Evolutionary conservation across 768 basidiomycete genomes (phyloP), one percentile per base, ranked within the genome.

Genomic region (Tulasnella sp.): DNA sequence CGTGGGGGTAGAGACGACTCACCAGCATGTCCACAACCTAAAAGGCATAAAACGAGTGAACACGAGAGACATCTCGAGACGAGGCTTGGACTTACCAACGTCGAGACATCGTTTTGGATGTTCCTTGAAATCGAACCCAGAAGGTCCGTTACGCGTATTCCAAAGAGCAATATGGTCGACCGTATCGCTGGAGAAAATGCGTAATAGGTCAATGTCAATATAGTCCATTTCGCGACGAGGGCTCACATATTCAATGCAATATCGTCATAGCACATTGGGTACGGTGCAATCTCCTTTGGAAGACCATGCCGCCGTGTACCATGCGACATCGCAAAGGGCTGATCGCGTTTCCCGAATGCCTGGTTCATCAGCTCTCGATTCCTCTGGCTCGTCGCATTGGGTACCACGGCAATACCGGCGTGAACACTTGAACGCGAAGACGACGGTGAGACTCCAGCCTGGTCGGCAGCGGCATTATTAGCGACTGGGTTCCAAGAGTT

Each of bases 61-160:
- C 27, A 32, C 34, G n/a, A 37, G 4, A 45, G 31, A 43, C 23
- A 45, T 52, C 17, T 55, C 27, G 40, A 23, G 41, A 25, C 51
- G 35, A 36, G 17, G 31, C 9, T 23, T 17, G 7, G 8, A 11
- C 50, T 52, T 21, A 55, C 53, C 53, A 23, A 55, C 19, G 29
- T 55, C 53, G 23, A 55, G 35, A 41, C 25, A 42, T 19, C 53
- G 36, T 17, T 41, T 29, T 43, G 53, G 53, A n/a, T 15, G 40
- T 41, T 41, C 53, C 39, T 55, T 41, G 39, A 55, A 55, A 41
- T 55, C 39, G 39, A 45, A 55, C 27, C 35, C 53, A 19, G 37
- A 55, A 21, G 41, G 40, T 31, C 41, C 53, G n/a, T 17, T 29
- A 19, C 37, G 53, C 27, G 53, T 29, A 42, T 17, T 19, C 40